Evolutionary conservation across 129 eudicot species (phyloP).

Genomic region (Flaveria bidentis): DNA sequence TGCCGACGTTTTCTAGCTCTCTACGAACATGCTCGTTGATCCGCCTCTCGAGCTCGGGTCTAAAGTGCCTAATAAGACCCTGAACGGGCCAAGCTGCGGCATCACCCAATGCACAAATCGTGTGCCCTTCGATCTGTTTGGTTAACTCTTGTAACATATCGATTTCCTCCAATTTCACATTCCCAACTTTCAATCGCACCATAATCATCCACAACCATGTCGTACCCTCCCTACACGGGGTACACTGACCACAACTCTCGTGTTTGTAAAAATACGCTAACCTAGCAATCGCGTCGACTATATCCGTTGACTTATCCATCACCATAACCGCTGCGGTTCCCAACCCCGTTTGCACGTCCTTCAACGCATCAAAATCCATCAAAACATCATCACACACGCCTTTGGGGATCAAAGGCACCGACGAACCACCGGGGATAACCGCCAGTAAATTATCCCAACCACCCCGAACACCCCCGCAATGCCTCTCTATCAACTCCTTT

Average conservation of each 20-base stretch:
- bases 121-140: slow-evolving; percentile 94
- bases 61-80: slow-evolving; percentile 84
- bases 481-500: slow-evolving; percentile 82
- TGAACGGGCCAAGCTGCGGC: slow-evolving; percentile 99
- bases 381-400: slow-evolving; percentile 66
- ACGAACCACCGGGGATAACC: slow-evolving; percentile 87
- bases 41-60: slow-evolving; percentile 91
- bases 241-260: slow-evolving; percentile 93
- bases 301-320: slow-evolving; percentile 83
- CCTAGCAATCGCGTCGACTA: slow-evolving; percentile 65
- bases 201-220: slow-evolving; percentile 95
- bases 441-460: slow-evolving; percentile 93
- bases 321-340: slow-evolving; percentile 93
- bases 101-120: slow-evolving; percentile 89
- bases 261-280: slow-evolving; percentile 67
- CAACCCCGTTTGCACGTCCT: slow-evolving; percentile 68
- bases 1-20: slow-evolving; percentile 53
- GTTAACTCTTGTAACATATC: slow-evolving; percentile 95
- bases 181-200: slow-evolving; percentile 82
- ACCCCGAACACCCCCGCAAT: slow-evolving; percentile 88
- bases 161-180: slow-evolving; percentile 83
- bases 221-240: slow-evolving; percentile 92
- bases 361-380: slow-evolving; percentile 86
- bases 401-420: slow-evolving; percentile 58
- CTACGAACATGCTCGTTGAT: slow-evolving; percentile 67